Evolutionary conservation across 2,329 filamentous ascomycete genomes (phyloP).

Genomic region (Cladosporium phlei): DNA sequence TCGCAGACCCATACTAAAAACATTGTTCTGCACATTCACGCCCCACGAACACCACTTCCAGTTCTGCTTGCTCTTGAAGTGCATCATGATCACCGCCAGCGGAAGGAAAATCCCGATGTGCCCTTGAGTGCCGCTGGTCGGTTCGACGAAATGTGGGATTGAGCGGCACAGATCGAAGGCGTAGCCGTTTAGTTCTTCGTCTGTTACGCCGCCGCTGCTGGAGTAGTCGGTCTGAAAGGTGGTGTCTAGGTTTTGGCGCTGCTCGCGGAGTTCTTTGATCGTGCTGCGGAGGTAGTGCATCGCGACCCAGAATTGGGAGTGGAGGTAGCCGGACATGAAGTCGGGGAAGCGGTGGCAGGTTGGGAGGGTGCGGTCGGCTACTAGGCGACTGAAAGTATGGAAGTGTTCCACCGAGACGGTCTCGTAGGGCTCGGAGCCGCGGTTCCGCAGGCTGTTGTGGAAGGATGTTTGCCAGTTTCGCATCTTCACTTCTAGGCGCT

Average conservation of each 20-base stretch:
- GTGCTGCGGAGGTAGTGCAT: constrained; percentile 27
- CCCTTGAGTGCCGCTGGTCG: constrained; percentile 25
- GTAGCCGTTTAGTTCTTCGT: constrained; percentile 25
- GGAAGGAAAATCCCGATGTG: constrained; percentile 30
- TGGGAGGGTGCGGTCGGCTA: constrained; percentile 23
- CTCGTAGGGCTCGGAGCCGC: constrained; percentile 14
- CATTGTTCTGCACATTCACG: constrained; percentile 3
- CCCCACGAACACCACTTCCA: constrained; percentile 13
- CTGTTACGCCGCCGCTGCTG: constrained; percentile 5
- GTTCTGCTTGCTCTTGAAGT: constrained; percentile 19
- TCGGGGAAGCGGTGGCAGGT: constrained; percentile 25
- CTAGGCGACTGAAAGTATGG: constrained; percentile 20
- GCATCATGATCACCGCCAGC: constrained; percentile 25
- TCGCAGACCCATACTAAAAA: constrained; percentile 10
- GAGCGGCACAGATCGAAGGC: constrained; percentile 25
- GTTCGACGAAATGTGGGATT: constrained; percentile 28
- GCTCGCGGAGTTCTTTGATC: constrained; percentile 13
- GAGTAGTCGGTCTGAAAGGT: not conserved
- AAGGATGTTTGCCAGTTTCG: constrained; percentile 20
- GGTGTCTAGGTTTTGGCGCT: constrained; percentile 4
- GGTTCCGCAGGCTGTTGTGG: not conserved
- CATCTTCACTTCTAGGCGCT: constrained; percentile 20
- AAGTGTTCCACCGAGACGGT: constrained; percentile 24
- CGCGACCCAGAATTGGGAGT: constrained; percentile 29
- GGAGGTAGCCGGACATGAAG: constrained; percentile 28